A percentile compares a stretch with the other conserved stretches of the same genome.
These are phyloP conservation scores for Stachybotrys chartarum DNA, from an alignment of 2,329 filamentous ascomycete species.

Conservation along the genomic window DNA sequence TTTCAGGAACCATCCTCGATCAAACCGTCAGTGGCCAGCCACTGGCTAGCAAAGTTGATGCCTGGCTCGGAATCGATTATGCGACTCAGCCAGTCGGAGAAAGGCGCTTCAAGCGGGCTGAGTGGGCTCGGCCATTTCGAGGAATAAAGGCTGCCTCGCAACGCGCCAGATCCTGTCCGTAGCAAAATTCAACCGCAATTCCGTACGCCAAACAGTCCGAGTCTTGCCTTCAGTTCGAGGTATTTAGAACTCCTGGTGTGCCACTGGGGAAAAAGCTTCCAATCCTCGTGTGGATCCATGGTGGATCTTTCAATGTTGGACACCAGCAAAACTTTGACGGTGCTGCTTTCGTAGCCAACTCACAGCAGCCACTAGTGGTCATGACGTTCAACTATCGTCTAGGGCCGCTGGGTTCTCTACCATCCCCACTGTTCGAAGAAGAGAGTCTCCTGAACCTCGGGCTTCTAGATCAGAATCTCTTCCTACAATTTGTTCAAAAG, in stretches of 20 bases:
- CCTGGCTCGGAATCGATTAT: slow-evolving; percentile 41
- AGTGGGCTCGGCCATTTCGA: slow-evolving; percentile 31
- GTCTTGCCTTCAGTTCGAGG: slow-evolving; percentile 32
- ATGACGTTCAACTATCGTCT: no score
- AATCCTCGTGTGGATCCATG: slow-evolving; percentile 32
- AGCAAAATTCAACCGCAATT: slow-evolving; percentile 18
- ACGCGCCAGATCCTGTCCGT: slow-evolving; percentile 35
- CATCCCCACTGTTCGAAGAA: no score
- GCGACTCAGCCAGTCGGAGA: slow-evolving; percentile 31
- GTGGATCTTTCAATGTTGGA: slow-evolving; percentile 26
- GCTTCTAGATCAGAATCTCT: no score
- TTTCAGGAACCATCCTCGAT: slow-evolving; percentile 28
- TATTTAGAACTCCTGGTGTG: slow-evolving; percentile 25
- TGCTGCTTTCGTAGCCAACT: slow-evolving; percentile 9
- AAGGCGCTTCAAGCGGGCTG: slow-evolving; percentile 30
- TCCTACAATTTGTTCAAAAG: no score
- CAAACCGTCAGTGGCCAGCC: slow-evolving; percentile 22
- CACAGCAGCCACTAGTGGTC: no score
- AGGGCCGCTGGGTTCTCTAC: no score
- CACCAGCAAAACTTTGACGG: slow-evolving; percentile 27
- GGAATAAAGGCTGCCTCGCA: slow-evolving; percentile 27
- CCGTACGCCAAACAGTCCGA: slow-evolving; percentile 19
- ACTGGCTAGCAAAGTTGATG: slow-evolving; percentile 29
- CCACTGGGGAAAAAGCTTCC: slow-evolving; percentile 26
- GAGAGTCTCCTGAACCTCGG: no score